Percentiles rank a stretch among this genome's conserved stretches.
phyloP scores from a whole-genome alignment of 2,329 filamentous ascomycete genomes.

The Aspergillus sp. region DNA sequence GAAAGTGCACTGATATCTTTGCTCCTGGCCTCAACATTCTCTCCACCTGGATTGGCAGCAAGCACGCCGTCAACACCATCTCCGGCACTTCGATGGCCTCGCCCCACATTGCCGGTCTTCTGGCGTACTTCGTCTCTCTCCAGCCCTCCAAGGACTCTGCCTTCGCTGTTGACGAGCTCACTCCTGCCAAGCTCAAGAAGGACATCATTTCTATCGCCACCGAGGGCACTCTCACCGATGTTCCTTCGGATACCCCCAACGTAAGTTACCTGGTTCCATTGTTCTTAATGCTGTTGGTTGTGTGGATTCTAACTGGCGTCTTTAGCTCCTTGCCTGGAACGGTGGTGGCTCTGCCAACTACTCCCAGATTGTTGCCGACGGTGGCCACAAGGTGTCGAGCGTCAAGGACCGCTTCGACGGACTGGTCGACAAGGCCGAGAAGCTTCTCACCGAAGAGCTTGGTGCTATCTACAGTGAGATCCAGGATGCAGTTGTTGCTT shows the following conservation, averaged over 20 bases:
- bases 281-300: not conserved
- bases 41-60: conserved; percentile 97
- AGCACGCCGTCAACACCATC: conserved; percentile 96
- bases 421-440: conserved; percentile 50
- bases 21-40: conserved; percentile 94
- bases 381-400: conserved; percentile 61
- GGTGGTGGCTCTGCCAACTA: conserved; percentile 94
- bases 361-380: conserved; percentile 72
- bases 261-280: conserved; percentile 40
- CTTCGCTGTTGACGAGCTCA: conserved; percentile 85
- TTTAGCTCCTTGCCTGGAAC: conserved; percentile 89
- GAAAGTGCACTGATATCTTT: conserved; percentile 99
- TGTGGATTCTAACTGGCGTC: conserved; percentile 23
- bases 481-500: conserved; percentile 40
- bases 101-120: conserved; percentile 90
- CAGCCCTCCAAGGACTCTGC: conserved; percentile 88
- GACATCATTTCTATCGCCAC: conserved; percentile 83
- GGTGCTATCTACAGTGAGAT: conserved; percentile 48
- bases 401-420: conserved; percentile 40
- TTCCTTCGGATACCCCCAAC: conserved; percentile 86
- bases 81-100: conserved; percentile 99
- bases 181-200: conserved; percentile 90
- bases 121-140: conserved; percentile 97
- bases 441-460: conserved; percentile 45
- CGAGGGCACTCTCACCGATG: conserved; percentile 71